Evolutionary conservation across 192 early-diverging fungal genomes (phyloP), one percentile per base, ranked within the genome.

Genomic region (Coemansia sp.): DNA sequence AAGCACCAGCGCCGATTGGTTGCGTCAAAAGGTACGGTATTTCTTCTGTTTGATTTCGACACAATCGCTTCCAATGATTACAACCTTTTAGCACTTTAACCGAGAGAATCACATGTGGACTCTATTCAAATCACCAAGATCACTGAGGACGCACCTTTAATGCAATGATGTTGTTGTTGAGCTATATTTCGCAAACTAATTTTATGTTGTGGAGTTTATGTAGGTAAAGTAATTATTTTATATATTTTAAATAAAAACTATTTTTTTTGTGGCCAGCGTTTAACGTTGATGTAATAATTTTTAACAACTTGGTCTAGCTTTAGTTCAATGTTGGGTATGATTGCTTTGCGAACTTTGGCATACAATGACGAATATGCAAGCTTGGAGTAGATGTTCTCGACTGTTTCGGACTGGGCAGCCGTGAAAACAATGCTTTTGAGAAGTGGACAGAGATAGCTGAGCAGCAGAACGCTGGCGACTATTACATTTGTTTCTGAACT

Each of bases 121-220:
- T 36, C 21, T 17, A 26, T 56, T 44, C 40, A 44, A 44, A 25
- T 56, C 54, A 56, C 54, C 54, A 56, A 56, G 54, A 56, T 56
- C 54, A 6, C 28, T 56, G 54, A 56, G 24, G 11, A n/a, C 40
- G 40, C 40, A 44, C 14, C 40, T 44, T n/a, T 3, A 17, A 49
- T 49, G n/a, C 18, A 48, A 48, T 21, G 18, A 1, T 15, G 21
- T 6, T 14, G 18, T 49, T 9, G 48, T 10, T 9, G n/a, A 49
- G 48, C 48, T 49, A 20, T 49, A 20, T 49, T n/a, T 49, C 15
- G 2, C 15, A 48, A n/a, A 18, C 20, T n/a, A 48, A 18, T 48
- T 48, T n/a, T 48, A n/a, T 48, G 15, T 48, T 48, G 14, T 48
- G 46, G 1, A 4, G 0, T 10, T 48, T 0, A 15, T 15, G 18